Base-by-base conservation (phyloP, 2,329 filamentous ascomycete genomes). In the Colletotrichum euphorbiae region DNA sequence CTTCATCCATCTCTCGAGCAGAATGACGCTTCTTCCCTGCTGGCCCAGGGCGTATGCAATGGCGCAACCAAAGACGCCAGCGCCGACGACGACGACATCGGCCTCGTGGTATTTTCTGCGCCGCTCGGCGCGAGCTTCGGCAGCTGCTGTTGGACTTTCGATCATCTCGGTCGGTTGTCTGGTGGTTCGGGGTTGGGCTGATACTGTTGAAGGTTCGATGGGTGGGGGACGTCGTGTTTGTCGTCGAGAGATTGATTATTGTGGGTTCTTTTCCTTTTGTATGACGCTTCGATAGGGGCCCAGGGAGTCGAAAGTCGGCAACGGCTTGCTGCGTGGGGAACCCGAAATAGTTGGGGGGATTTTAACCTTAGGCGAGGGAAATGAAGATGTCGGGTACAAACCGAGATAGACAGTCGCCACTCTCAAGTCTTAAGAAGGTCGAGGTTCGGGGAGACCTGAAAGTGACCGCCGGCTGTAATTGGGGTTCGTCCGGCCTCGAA, bases 61-160 rank as follows among this genome's bases (percentile, higher is more conserved):
- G 19, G 94, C 93, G 78, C 93, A 97, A 45, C 96, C 96, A 71
- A 97, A 89, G 67, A 98, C 87, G 62, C 96, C 96, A 3, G 93
- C 96, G 72, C 96, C 96, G 42, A 99, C 91, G 59, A 99, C 91
- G 46, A 98, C 92, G 40, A 97, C 90, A 75, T 99, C 96, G 70
- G 88, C 88, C 75, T 90, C 88, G 76, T 90, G 88, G 77, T 88
- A 82, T 64, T 81, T 77, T 55, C 82, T 77, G 71, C 87, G 83
- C 67, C 84, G 81, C 71, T 84, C 79, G 70, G 79, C 77, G 67
- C 81, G 80, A 73, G 79, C 78, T 67, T 82, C 81, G 64, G 74
- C 71, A 58, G 78, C 71, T 67, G 78, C 75, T 51, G 77, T 72
- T 69, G 75, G 73, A 67, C 74, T 73, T 72, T 74, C 79, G 73